Evolutionary conservation across 2,329 filamentous ascomycete species (phyloP).

Genomic region (Elsinoe australis): DNA sequence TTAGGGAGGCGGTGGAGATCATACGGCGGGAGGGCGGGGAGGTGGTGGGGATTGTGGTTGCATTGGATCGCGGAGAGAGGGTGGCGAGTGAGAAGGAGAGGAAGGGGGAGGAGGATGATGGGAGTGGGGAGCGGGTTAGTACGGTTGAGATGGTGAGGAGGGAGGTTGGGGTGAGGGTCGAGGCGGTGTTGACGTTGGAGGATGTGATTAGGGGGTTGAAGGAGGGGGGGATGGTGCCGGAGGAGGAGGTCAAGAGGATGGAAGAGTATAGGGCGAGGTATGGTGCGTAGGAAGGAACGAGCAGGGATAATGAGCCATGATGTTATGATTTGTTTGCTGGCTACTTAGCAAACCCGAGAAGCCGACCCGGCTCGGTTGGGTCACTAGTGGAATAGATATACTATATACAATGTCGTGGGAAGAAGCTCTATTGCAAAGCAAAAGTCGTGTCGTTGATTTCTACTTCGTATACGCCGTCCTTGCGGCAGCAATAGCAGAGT

Average conservation of each 20-base stretch:
- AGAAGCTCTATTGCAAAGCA: too few species aligned
- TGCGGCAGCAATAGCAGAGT: too few species aligned
- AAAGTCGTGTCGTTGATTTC: constrained; percentile 3
- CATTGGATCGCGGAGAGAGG: constrained; percentile 81
- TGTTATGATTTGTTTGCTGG: constrained; percentile 2
- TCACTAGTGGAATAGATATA: too few species aligned
- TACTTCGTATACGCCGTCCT: too few species aligned
- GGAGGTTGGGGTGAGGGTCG: constrained; percentile 75
- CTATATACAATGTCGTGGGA: background rate
- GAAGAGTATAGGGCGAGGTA: constrained; percentile 59
- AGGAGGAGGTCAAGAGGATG: constrained; percentile 48
- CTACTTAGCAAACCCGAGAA: too few species aligned
- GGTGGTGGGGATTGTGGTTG: constrained; percentile 80
- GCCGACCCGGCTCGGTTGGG: too few species aligned
- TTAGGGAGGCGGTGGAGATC: constrained; percentile 84
- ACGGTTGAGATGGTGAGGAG: constrained; percentile 79
- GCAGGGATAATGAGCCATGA: background rate
- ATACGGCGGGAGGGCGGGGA: constrained; percentile 78
- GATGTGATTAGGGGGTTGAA: constrained; percentile 55
- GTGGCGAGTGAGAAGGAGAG: constrained; percentile 48
- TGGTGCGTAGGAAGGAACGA: constrained; percentile 26
- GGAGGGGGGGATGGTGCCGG: constrained; percentile 32
- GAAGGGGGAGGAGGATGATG: constrained; percentile 49
- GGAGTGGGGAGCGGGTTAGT: constrained; percentile 45
- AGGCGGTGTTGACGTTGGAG: constrained; percentile 74